Evolutionary conservation across 345 rosid species (phyloP).

Genomic region (Crucihimalaya himalaica): DNA sequence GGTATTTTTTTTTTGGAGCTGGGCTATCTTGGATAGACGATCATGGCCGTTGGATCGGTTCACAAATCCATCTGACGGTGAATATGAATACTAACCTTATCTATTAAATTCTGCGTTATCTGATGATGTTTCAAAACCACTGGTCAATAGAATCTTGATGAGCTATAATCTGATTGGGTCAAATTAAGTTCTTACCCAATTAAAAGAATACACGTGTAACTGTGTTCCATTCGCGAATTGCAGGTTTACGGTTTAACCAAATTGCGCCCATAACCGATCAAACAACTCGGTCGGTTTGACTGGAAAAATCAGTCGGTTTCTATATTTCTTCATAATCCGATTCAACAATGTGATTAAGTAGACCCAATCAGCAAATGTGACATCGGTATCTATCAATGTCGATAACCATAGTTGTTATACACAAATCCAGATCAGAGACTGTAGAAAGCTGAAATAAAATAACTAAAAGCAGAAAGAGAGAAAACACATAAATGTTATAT

Average conservation of each 20-base stretch:
- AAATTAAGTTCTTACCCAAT: neutral
- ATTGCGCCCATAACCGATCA: neutral
- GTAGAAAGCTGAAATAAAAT: neutral
- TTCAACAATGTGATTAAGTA: neutral
- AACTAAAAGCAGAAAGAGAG: neutral
- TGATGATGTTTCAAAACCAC: conserved; percentile 4
- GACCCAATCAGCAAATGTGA: neutral
- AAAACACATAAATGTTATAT: neutral
- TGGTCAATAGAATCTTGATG: conserved; percentile 15
- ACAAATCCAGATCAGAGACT: conserved; percentile 25
- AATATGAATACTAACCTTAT: conserved; percentile 48
- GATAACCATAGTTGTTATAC: neutral
- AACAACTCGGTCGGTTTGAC: neutral
- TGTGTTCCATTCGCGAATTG: neutral
- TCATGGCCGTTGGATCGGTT: conserved; percentile 50
- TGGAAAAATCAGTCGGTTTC: neutral
- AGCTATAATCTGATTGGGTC: conserved; percentile 21
- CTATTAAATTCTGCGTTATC: conserved; percentile 55
- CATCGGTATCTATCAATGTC: neutral
- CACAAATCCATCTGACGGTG: conserved; percentile 76
- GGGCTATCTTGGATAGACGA: conserved; percentile 14
- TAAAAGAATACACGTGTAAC: conserved; percentile 9
- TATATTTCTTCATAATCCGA: neutral
- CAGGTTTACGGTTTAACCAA: neutral
- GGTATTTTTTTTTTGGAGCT: neutral